phyloP scores from a whole-genome alignment of 2,329 filamentous ascomycete species.

The Pseudogymnoascus sp. region DNA sequence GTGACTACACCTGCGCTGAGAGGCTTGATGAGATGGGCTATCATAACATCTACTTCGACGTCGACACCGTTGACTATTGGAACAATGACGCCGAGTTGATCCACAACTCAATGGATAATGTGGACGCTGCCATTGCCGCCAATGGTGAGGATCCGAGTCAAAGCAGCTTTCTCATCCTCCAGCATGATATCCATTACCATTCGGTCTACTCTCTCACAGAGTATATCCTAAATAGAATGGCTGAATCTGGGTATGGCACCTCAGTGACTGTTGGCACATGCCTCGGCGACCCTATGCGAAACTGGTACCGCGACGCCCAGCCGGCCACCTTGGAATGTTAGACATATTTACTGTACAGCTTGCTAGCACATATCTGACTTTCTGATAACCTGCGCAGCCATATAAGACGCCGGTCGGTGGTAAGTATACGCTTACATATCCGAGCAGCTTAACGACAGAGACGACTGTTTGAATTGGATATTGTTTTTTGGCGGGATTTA shows the following conservation, averaged over 20 bases:
- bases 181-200: constrained; percentile 36
- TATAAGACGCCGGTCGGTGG: neutral
- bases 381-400: neutral
- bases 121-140: constrained; percentile 19
- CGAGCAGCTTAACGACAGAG: neutral
- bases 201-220: constrained; percentile 31
- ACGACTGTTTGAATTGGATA: neutral
- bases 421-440: neutral
- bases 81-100: constrained; percentile 37
- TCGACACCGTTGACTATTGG: constrained; percentile 45
- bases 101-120: constrained; percentile 40
- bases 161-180: constrained; percentile 41
- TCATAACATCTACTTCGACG: constrained; percentile 40
- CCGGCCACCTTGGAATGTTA: neutral
- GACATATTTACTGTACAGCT: neutral
- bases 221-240: constrained; percentile 30
- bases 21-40: constrained; percentile 38
- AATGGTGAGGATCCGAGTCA: constrained; percentile 14
- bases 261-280: constrained; percentile 42
- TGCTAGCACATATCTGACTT: neutral
- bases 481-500: neutral
- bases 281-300: constrained; percentile 35
- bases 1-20: constrained; percentile 31
- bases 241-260: constrained; percentile 28
- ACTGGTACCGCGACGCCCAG: constrained; percentile 35